These are phyloP conservation scores for Agapanthus africanus DNA, from an alignment of 106 monocot genomes.

Conservation along the genomic window DNA sequence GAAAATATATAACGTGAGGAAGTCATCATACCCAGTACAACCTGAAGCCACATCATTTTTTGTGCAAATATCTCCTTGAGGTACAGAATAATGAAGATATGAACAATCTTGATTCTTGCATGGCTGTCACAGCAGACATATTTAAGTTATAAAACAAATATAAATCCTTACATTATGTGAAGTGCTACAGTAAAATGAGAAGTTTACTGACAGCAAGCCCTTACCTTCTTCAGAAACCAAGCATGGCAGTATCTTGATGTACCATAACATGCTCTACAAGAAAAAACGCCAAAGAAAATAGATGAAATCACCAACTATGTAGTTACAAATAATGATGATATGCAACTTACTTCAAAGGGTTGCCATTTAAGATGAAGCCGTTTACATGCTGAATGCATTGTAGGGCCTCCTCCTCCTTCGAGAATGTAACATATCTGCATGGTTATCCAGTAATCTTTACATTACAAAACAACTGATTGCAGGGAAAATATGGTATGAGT, in stretches of 20 bases:
- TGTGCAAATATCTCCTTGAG: conserved; percentile 34
- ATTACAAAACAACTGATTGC: not conserved
- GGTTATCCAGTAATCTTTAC: not conserved
- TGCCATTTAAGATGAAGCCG: conserved; percentile 34
- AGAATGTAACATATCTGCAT: conserved; percentile 44
- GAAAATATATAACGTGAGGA: not conserved
- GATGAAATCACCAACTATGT: not conserved
- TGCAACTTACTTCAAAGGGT: conserved; percentile 38
- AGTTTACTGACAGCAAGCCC: not conserved
- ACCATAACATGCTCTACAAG: conserved; percentile 43
- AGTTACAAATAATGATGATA: not conserved
- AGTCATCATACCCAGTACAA: conserved; percentile 28
- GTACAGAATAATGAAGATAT: conserved; percentile 30
- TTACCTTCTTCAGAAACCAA: conserved; percentile 37
- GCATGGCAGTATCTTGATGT: conserved; percentile 34
- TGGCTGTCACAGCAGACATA: conserved; percentile 18
- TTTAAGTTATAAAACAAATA: not conserved
- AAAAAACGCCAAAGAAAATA: not conserved
- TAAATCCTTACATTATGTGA: not conserved
- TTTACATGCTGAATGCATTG: conserved; percentile 42
- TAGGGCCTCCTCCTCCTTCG: conserved; percentile 43
- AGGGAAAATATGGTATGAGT: not conserved
- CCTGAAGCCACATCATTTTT: conserved; percentile 25
- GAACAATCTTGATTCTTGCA: conserved; percentile 33
- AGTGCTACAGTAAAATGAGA: conserved; percentile 1